These are phyloP conservation scores for Sporobolomyces phaffii DNA, from an alignment of 768 basidiomycete species.

Conservation along the genomic window DNA sequence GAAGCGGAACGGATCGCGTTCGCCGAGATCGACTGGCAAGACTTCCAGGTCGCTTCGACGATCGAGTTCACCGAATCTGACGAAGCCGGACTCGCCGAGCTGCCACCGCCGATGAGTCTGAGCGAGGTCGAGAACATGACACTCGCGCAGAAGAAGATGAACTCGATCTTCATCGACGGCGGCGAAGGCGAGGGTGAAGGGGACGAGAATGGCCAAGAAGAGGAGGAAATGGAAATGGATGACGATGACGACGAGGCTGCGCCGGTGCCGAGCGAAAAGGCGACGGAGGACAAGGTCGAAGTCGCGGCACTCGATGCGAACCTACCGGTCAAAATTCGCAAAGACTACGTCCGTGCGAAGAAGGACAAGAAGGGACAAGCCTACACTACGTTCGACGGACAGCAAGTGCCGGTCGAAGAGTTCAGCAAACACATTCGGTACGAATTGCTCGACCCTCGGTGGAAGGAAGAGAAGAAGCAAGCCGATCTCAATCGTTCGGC, in stretches of 20 bases:
- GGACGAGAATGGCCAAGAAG: slow-evolving; percentile 49
- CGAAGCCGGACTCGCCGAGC: slow-evolving; percentile 65
- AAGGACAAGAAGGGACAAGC: slow-evolving; percentile 60
- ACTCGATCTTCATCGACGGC: slow-evolving; percentile 95
- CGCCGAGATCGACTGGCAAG: slow-evolving; percentile 98
- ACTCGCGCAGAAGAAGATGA: slow-evolving; percentile 93
- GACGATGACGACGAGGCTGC: slow-evolving; percentile 53
- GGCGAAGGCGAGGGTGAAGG: slow-evolving; percentile 51
- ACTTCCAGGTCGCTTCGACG: slow-evolving; percentile 95
- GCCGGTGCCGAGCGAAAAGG: slow-evolving; percentile 40
- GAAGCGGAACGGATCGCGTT: slow-evolving; percentile 90
- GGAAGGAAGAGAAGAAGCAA: slow-evolving; percentile 89
- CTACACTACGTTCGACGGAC: slow-evolving; percentile 74
- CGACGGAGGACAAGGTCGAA: slow-evolving; percentile 32
- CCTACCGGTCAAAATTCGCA: slow-evolving; percentile 86
- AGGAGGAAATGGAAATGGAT: slow-evolving; percentile 66
- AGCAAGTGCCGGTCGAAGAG: slow-evolving; percentile 91
- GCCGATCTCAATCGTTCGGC: slow-evolving; percentile 79
- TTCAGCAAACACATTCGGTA: slow-evolving; percentile 97
- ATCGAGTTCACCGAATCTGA: slow-evolving; percentile 95
- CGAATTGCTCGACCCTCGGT: slow-evolving; percentile 90
- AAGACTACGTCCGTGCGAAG: slow-evolving; percentile 91
- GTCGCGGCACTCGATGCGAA: slow-evolving; percentile 52
- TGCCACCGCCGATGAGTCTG: slow-evolving; percentile 94
- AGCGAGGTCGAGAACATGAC: slow-evolving; percentile 95